A percentile compares a stretch with the other conserved stretches of the same genome.
Conservation (phyloP, 192 early-diverging fungal species). For the Jimgerdemannia flammicorona region DNA sequence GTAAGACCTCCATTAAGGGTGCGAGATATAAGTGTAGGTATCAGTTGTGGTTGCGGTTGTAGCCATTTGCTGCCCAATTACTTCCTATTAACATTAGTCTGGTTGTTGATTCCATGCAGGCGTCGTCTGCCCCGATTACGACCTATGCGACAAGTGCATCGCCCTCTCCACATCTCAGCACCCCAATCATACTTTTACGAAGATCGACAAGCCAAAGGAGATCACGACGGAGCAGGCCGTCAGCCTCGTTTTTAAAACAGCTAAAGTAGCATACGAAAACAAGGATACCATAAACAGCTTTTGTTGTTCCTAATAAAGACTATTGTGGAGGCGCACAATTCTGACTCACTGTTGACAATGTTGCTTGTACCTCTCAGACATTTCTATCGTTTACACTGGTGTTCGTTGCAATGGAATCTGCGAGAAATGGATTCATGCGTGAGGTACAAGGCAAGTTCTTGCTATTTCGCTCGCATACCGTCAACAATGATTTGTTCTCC, state of each 20-base stretch:
- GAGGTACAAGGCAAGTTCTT: slow-evolving; percentile 41
- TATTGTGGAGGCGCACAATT: too few relatives aligned
- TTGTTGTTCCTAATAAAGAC: too few relatives aligned
- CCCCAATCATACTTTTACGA: slow-evolving; percentile 37
- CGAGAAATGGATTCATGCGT: slow-evolving; percentile 30
- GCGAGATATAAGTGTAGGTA: slow-evolving; percentile 55
- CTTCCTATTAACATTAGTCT: too few relatives aligned
- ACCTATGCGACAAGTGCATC: slow-evolving; percentile 57
- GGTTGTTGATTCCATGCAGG: background rate
- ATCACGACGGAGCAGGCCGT: slow-evolving; percentile 5
- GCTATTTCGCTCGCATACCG: too few relatives aligned
- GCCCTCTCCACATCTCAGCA: slow-evolving; percentile 33
- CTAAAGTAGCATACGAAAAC: background rate
- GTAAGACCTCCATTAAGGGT: slow-evolving; percentile 46
- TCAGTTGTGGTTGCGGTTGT: slow-evolving; percentile 24
- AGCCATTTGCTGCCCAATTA: too few relatives aligned
- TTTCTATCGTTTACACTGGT: slow-evolving; percentile 24
- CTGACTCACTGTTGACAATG: background rate
- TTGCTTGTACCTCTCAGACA: slow-evolving; percentile 3
- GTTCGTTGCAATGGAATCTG: slow-evolving; percentile 44
- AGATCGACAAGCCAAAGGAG: slow-evolving; percentile 20
- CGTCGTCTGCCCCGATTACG: slow-evolving; percentile 44
- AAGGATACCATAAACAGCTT: background rate
- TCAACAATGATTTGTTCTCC: too few relatives aligned
- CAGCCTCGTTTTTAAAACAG: too few relatives aligned